These are phyloP conservation scores for Passiflora organensis DNA, from an alignment of 345 rosid species.

Conservation along the genomic window DNA sequence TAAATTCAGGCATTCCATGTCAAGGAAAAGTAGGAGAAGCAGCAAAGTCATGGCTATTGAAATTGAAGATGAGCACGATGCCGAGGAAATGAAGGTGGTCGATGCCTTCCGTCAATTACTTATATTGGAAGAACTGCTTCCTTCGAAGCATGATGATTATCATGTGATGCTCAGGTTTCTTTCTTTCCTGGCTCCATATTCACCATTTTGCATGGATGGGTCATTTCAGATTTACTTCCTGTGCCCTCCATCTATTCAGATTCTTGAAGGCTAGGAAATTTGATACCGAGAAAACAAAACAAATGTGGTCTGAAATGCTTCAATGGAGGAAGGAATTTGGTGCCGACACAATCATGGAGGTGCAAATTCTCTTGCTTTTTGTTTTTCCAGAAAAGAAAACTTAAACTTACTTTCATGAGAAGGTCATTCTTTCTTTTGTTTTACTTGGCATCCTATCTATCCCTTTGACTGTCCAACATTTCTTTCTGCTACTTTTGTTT, in stretches of 20 bases:
- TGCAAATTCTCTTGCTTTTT: constrained; percentile 20
- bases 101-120: constrained; percentile 81
- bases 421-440: not conserved
- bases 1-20: constrained; percentile 69
- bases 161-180: constrained; percentile 81
- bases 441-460: not conserved
- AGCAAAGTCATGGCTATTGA: constrained; percentile 64
- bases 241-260: too few species aligned
- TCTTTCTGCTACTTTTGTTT: too few species aligned
- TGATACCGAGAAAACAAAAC: constrained; percentile 81
- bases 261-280: constrained; percentile 93
- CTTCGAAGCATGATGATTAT: constrained; percentile 77
- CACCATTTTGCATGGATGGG: too few species aligned
- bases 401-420: too few species aligned
- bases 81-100: constrained; percentile 66
- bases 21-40: constrained; percentile 60
- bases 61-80: constrained; percentile 68
- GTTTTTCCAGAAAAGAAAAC: too few species aligned
- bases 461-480: not conserved
- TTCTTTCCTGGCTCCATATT: constrained; percentile 4
- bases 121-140: constrained; percentile 69
- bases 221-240: too few species aligned
- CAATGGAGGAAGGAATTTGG: constrained; percentile 88
- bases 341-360: constrained; percentile 68
- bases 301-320: constrained; percentile 92